Evolutionary conservation across 768 basidiomycete species (phyloP).

Genomic region (Rhodotorula babjevae): DNA sequence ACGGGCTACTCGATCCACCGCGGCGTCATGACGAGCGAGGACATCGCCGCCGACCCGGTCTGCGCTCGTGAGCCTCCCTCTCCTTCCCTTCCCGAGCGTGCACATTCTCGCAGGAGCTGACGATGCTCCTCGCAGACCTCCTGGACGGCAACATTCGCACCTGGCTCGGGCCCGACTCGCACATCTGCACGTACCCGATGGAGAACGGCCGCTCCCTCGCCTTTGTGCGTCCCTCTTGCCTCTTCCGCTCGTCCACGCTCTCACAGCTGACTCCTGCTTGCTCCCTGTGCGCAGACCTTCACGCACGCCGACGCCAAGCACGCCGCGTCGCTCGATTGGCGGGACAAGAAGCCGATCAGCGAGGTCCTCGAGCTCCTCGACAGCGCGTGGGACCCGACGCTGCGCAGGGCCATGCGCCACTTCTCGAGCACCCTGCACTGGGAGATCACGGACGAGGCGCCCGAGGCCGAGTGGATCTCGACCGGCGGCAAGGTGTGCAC

Average conservation of each 20-base stretch:
- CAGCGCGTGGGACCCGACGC: constrained; percentile 29
- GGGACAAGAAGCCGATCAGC: constrained; percentile 2
- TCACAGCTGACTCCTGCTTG: not conserved
- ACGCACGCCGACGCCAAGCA: constrained; percentile 18
- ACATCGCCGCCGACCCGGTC: constrained; percentile 3
- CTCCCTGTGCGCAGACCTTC: constrained; percentile 8
- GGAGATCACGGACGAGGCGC: constrained; percentile 23
- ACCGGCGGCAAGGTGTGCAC: constrained; percentile 25
- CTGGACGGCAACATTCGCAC: constrained; percentile 31
- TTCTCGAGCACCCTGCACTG: constrained; percentile 30
- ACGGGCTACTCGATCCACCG: constrained; percentile 36
- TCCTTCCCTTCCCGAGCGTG: not conserved
- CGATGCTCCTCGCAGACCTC: constrained; percentile 1
- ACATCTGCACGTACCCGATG: constrained; percentile 30
- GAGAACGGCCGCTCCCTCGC: constrained; percentile 21
- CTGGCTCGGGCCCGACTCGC: constrained; percentile 33
- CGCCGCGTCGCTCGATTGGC: constrained; percentile 15
- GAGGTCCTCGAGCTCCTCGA: not conserved
- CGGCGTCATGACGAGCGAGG: not conserved
- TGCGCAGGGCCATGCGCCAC: constrained; percentile 6
- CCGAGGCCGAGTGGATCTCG: constrained; percentile 24
- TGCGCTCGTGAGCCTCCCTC: constrained; percentile 11
- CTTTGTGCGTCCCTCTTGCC: constrained; percentile 16
- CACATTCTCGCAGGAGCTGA: not conserved
- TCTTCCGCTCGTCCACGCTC: too few relatives aligned